Conservation (phyloP, 805 yeast genomes). For the Lipomyces mesembrius region DNA sequence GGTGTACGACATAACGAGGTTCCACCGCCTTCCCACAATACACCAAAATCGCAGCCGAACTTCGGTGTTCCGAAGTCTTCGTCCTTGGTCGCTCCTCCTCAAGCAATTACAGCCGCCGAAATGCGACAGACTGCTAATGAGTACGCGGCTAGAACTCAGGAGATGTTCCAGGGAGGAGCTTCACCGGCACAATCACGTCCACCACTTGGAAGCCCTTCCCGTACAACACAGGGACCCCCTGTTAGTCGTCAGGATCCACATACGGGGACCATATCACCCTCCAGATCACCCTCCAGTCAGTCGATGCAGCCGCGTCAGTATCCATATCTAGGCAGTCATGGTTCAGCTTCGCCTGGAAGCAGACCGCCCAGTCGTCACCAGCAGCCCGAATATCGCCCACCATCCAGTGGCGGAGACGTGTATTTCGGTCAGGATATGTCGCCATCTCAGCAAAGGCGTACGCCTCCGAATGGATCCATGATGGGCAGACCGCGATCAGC, state of each 20-base stretch:
- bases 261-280: background rate
- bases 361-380: conserved; percentile 38
- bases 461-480: conserved; percentile 17
- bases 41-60: conserved; percentile 18
- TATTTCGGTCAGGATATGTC: conserved; percentile 14
- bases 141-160: conserved; percentile 41
- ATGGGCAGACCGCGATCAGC: conserved; percentile 29
- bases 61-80: conserved; percentile 11
- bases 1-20: conserved; percentile 14
- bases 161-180: conserved; percentile 34
- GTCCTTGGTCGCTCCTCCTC: conserved; percentile 42
- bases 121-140: conserved; percentile 46
- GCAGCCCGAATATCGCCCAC: conserved; percentile 41
- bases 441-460: conserved; percentile 5
- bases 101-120: conserved; percentile 47
- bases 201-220: conserved; percentile 16
- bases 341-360: background rate
- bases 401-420: conserved; percentile 18
- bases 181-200: conserved; percentile 4
- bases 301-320: conserved; percentile 41
- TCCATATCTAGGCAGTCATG: conserved; percentile 49
- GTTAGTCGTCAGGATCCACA: conserved; percentile 15
- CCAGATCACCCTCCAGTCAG: background rate
- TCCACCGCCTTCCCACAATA: conserved; percentile 24
- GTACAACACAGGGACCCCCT: conserved; percentile 29